These are phyloP conservation scores for Tricholoma flavovirens DNA, from an alignment of 768 basidiomycete genomes.

Conservation along the genomic window DNA sequence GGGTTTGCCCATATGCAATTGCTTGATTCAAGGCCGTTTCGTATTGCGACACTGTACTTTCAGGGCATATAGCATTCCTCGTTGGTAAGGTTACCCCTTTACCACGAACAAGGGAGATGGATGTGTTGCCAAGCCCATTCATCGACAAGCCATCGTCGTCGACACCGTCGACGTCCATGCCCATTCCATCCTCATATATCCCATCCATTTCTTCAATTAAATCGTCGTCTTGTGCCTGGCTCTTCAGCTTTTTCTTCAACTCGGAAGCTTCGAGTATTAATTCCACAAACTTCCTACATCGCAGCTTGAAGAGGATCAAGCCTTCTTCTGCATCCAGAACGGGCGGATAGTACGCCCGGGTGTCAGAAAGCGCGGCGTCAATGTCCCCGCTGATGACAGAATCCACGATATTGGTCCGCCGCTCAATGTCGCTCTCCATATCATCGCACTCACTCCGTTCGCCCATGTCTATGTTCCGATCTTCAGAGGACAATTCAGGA, in stretches of 20 bases:
- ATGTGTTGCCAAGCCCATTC: constrained; percentile 23
- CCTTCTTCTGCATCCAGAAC: constrained; percentile 66
- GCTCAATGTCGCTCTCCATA: constrained; percentile 50
- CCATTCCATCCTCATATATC: constrained; percentile 38
- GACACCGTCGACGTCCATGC: constrained; percentile 58
- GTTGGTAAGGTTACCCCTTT: constrained; percentile 5
- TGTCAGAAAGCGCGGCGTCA: constrained; percentile 57
- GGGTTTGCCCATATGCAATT: constrained; percentile 65
- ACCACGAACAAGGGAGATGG: constrained; percentile 8
- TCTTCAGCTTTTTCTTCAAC: constrained; percentile 55
- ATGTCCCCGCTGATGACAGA: constrained; percentile 66
- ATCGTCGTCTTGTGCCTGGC: constrained; percentile 25
- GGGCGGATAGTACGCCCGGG: constrained; percentile 49
- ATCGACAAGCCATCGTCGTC: constrained; percentile 34
- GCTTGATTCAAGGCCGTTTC: constrained; percentile 59
- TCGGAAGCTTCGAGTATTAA: constrained; percentile 68
- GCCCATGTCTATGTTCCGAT: constrained; percentile 43
- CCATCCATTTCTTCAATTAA: constrained; percentile 37
- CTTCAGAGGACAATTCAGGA: constrained; percentile 3
- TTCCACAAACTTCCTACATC: constrained; percentile 83
- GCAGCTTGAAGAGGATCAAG: constrained; percentile 73
- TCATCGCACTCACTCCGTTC: constrained; percentile 15
- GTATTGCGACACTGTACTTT: constrained; percentile 29
- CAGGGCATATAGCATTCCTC: constrained; percentile 13
- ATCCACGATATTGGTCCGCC: constrained; percentile 65